phyloP scores from a whole-genome alignment of 2,329 filamentous ascomycete genomes.

The Pseudogymnoascus sp. region DNA sequence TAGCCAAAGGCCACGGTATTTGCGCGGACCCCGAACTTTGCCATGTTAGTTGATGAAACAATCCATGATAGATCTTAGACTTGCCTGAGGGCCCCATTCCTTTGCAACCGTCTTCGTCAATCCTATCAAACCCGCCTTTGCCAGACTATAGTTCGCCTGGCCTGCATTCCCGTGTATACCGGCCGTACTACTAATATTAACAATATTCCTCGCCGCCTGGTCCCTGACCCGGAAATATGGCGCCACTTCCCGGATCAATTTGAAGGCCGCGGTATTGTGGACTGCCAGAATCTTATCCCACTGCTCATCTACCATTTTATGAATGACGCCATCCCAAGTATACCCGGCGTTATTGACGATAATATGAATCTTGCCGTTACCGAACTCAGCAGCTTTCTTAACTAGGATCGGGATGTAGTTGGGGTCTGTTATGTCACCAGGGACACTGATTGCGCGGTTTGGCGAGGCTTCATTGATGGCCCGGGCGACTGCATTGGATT shows the following conservation, averaged over 20 bases:
- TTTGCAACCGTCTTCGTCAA: conserved; percentile 86
- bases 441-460: conserved; percentile 67
- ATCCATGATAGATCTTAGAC: no score
- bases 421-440: conserved; percentile 67
- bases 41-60: no score
- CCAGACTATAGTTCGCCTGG: conserved; percentile 82
- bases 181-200: conserved; percentile 77
- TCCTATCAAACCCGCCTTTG: conserved; percentile 75
- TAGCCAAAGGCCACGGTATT: conserved; percentile 82
- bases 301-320: conserved; percentile 87
- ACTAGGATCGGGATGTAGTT: conserved; percentile 64
- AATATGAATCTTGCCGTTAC: conserved; percentile 79
- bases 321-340: conserved; percentile 88
- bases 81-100: conserved; percentile 76
- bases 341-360: conserved; percentile 89
- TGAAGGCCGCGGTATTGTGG: conserved; percentile 80
- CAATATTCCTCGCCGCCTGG: conserved; percentile 65
- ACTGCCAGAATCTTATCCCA: conserved; percentile 82
- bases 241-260: conserved; percentile 68
- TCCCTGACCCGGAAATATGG: conserved; percentile 85
- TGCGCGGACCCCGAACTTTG: conserved; percentile 74
- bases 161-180: conserved; percentile 82
- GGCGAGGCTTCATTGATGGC: conserved; percentile 55
- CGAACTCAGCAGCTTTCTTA: conserved; percentile 67
- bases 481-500: conserved; percentile 59